A percentile compares a stretch with the other conserved stretches of the same genome.
Conservation (phyloP, 345 rosid species). For the Melaleuca alternifolia region DNA sequence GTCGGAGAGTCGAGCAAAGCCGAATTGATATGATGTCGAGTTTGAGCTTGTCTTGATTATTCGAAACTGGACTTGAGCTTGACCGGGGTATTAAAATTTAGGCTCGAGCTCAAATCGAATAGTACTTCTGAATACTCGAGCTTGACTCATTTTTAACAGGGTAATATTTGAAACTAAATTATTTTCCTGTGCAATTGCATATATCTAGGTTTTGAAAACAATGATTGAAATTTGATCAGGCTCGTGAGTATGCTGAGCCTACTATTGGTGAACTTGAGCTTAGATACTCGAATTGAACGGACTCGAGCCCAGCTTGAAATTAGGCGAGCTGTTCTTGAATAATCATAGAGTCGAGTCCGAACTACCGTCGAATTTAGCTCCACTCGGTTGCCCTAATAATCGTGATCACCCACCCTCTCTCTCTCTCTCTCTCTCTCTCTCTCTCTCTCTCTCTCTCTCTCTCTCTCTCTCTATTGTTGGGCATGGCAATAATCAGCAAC, state of each 20-base stretch:
- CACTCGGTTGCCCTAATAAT: background rate
- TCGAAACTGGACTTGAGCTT: background rate
- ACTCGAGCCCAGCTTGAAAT: background rate
- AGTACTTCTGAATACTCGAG: background rate
- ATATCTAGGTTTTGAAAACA: background rate
- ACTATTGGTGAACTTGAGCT: background rate
- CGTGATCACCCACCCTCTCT: background rate
- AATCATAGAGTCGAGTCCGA: background rate
- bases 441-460: background rate
- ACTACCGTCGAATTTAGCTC: background rate
- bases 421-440: background rate
- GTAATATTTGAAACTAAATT: background rate
- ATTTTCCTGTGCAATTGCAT: background rate
- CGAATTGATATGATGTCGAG: background rate
- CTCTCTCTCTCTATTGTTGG: background rate
- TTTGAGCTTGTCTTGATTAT: background rate
- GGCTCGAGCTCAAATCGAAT: background rate
- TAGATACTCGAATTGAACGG: background rate
- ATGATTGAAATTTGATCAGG: background rate
- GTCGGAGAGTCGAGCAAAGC: background rate
- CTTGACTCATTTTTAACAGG: background rate
- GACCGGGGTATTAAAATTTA: background rate
- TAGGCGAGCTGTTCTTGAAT: background rate
- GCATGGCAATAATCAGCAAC: background rate
- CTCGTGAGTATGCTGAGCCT: background rate